Base-by-base conservation (phyloP, 2,329 filamentous ascomycete species). In the Ilyonectria mors-panacis region DNA sequence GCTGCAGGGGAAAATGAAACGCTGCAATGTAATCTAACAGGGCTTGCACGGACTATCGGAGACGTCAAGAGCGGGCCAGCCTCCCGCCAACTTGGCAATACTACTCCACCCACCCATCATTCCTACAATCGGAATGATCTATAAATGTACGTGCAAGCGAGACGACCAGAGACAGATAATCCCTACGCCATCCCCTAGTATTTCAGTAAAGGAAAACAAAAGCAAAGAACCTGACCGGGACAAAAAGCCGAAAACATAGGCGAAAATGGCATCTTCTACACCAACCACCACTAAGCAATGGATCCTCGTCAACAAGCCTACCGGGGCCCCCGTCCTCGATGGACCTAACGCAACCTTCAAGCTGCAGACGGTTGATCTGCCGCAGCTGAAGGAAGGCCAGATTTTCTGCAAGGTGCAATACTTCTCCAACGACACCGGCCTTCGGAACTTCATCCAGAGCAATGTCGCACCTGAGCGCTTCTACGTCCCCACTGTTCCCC, bases 231-330 rank as follows among this genome's bases (percentile, higher is more conserved):
- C n/a, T 13, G 28, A 26, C 39, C 26, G 12, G 15, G 10, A 63
- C 68, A 50, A 59, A 56, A 47, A 37, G 2, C 47, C 47, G 23
- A 28, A 21, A 13, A 50, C 7, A 19, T 17, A 45, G 10, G 39
- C 26, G 47, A 66, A 56, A 59, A 75, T 75, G 73, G 59, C 73
- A 39, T 69, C 70, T 5, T 67, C 73, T 6, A 70, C 59, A 33
- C 64, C 60, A 19, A 70, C 69, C 53, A 76, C 73, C n/a, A 77
- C 75, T 62, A 77, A 77, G 72, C 75, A 76, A 77, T 77, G 76
- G 76, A 66, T 75, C 63, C 73, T 77, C 39, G 65, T 65, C 65
- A 69, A 69, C 59, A 76, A 74, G 70, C 75, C 75, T 28, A 61
- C 70, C 54, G 76, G 70, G 57, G 70, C 69, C 44, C 76, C 76